Evolutionary conservation across 192 early-diverging fungal genomes (phyloP).

Genomic region (Backusella westeae): DNA sequence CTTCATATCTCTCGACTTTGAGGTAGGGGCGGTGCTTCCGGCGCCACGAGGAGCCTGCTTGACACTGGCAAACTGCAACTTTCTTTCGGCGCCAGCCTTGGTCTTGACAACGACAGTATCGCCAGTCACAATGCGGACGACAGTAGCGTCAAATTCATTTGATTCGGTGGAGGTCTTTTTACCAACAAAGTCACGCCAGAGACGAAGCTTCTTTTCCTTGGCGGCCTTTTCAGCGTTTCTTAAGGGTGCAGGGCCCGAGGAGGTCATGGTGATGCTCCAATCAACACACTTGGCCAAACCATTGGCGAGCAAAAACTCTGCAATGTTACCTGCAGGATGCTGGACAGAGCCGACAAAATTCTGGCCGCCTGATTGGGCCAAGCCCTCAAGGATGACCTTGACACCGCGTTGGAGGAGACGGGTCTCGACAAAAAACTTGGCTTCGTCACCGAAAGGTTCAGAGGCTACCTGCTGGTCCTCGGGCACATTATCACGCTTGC

Average conservation of each 20-base stretch:
- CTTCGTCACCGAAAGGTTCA: conserved; percentile 93
- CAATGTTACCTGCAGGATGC: conserved; percentile 90
- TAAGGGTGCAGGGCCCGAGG: conserved; percentile 70
- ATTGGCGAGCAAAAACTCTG: conserved; percentile 76
- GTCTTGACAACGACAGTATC: conserved; percentile 51
- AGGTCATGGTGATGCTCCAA: conserved; percentile 79
- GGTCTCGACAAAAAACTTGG: conserved; percentile 88
- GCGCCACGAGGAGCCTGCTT: conserved; percentile 35
- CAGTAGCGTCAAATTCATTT: conserved; percentile 52
- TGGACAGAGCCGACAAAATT: conserved; percentile 75
- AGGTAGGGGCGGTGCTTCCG: conserved; percentile 27
- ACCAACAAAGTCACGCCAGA: conserved; percentile 77
- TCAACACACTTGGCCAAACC: conserved; percentile 88
- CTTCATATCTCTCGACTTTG: conserved; percentile 69
- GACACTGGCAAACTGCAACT: conserved; percentile 43
- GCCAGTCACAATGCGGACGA: conserved; percentile 52
- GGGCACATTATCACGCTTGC: conserved; percentile 67
- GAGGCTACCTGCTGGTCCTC: conserved; percentile 52
- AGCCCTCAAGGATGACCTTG: conserved; percentile 77
- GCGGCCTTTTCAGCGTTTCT: conserved; percentile 75
- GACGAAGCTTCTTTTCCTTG: conserved; percentile 75
- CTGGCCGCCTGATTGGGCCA: conserved; percentile 56
- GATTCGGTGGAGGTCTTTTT: conserved; percentile 43
- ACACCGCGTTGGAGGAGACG: conserved; percentile 92
- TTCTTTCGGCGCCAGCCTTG: conserved; percentile 35